phyloP scores from a whole-genome alignment of 129 eudicot species.

The Lonicera japonica region DNA sequence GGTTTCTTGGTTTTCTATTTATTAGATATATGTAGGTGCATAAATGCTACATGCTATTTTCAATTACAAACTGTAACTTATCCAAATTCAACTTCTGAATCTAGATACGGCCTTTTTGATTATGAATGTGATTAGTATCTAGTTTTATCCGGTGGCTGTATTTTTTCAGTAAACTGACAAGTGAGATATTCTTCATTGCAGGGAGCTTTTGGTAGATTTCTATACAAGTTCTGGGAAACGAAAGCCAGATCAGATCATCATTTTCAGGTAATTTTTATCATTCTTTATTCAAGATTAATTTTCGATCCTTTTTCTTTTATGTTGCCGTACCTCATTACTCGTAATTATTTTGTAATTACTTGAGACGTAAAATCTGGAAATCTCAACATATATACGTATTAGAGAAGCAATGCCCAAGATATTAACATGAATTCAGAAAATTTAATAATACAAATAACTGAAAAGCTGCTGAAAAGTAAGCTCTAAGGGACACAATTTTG shows the following conservation, averaged over 20 bases:
- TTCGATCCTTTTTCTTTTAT: background rate
- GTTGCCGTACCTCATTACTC: background rate
- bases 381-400: too few species aligned
- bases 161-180: background rate
- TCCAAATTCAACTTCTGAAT: background rate
- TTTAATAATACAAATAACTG: too few species aligned
- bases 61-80: too few species aligned
- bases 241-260: conserved; percentile 79
- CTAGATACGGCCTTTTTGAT: too few species aligned
- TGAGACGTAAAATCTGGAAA: too few species aligned
- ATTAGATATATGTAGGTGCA: background rate
- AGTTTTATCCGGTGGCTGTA: too few species aligned
- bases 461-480: too few species aligned
- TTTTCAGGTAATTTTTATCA: conserved; percentile 48
- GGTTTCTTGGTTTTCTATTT: background rate
- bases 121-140: too few species aligned
- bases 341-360: too few species aligned
- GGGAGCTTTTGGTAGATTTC: conserved; percentile 66
- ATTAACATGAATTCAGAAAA: too few species aligned
- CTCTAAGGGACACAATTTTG: background rate
- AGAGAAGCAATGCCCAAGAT: too few species aligned
- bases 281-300: background rate
- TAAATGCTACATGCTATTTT: background rate
- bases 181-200: conserved; percentile 13
- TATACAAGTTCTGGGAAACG: conserved; percentile 56